Conservation (phyloP, 306 rosid genomes). For the Geum urbanum region DNA sequence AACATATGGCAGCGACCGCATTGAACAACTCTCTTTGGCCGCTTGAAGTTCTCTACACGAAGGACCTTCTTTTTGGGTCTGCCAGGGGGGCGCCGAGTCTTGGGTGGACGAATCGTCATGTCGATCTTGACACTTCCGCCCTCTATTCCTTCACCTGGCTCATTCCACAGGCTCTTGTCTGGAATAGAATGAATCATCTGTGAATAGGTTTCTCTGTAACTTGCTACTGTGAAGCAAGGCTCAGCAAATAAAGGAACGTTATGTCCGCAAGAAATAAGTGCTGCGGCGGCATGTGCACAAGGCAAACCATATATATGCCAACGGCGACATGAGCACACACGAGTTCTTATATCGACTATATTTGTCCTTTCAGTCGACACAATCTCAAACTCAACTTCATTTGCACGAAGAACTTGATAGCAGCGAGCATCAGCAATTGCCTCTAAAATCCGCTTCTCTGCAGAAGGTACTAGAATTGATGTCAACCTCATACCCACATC, state of each 20-base stretch:
- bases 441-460: slow-evolving; percentile 80
- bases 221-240: slow-evolving; percentile 80
- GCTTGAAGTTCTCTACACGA: slow-evolving; percentile 85
- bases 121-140: slow-evolving; percentile 76
- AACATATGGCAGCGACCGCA: slow-evolving; percentile 98
- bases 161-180: slow-evolving; percentile 77
- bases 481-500: slow-evolving; percentile 75
- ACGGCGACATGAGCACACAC: slow-evolving; percentile 88
- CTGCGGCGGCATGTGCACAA: slow-evolving; percentile 99
- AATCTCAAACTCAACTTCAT: slow-evolving; percentile 95
- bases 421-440: slow-evolving; percentile 93
- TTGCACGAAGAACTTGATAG: slow-evolving; percentile 95
- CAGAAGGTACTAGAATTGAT: slow-evolving; percentile 89
- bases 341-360: slow-evolving; percentile 83
- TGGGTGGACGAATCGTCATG: slow-evolving; percentile 71
- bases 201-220: slow-evolving; percentile 71
- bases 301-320: slow-evolving; percentile 98
- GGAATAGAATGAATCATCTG: slow-evolving; percentile 73
- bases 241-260: slow-evolving; percentile 81
- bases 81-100: slow-evolving; percentile 93
- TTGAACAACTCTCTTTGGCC: slow-evolving; percentile 93
- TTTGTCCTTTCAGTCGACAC: slow-evolving; percentile 96
- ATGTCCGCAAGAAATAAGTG: slow-evolving; percentile 92
- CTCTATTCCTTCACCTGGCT: slow-evolving; percentile 68
- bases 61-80: slow-evolving; percentile 94